Evolutionary conservation across 345 rosid species (phyloP).

Genomic region (Trapa incisa): DNA sequence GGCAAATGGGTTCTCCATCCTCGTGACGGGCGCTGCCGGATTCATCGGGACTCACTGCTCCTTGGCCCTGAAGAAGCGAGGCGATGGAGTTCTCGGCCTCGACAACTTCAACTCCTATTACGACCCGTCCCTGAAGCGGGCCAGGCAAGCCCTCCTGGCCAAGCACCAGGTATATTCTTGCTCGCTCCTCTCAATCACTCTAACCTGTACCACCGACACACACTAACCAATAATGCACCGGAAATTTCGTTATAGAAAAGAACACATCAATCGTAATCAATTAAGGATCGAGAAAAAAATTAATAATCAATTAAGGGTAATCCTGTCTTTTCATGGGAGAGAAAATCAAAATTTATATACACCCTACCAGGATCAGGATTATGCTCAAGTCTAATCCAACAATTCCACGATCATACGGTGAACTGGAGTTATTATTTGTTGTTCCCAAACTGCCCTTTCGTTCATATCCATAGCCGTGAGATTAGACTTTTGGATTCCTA

Average conservation of each 20-base stretch:
- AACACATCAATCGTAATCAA: no score
- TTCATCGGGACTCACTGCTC: conserved; percentile 75
- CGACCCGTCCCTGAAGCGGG: conserved; percentile 62
- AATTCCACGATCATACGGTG: neutral
- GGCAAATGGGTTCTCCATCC: conserved; percentile 48
- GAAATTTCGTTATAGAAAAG: no score
- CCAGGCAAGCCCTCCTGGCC: conserved; percentile 36
- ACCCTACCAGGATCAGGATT: no score
- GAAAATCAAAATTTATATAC: no score
- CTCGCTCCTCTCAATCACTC: neutral
- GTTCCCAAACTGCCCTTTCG: neutral
- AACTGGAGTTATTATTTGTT: neutral
- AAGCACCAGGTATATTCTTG: conserved; percentile 33
- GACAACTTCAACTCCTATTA: conserved; percentile 72
- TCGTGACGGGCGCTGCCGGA: conserved; percentile 85
- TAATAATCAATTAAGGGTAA: no score
- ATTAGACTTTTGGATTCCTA: no score
- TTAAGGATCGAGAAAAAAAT: no score
- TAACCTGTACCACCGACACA: neutral
- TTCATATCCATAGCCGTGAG: no score
- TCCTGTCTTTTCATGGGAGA: no score
- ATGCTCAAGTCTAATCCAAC: no score
- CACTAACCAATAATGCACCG: neutral
- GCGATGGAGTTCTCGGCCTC: conserved; percentile 69
- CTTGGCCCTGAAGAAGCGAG: conserved; percentile 53